Evolutionary conservation across 2,329 filamentous ascomycete species (phyloP).

Genomic region (Bipolaris bicolor): DNA sequence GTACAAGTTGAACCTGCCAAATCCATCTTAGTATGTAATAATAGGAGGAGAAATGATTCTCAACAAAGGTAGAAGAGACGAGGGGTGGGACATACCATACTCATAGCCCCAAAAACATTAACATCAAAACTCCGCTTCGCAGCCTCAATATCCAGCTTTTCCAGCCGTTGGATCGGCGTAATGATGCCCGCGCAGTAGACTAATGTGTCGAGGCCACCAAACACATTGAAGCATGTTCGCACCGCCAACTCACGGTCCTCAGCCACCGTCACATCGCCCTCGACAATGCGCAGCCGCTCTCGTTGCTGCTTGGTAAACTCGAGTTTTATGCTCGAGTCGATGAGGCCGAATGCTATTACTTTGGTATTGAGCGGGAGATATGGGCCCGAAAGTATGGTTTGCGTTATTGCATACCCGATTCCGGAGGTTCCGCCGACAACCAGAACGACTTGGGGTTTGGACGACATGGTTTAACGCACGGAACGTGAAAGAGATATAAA

Average conservation of each 20-base stretch:
- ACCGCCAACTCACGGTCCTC: constrained; percentile 19
- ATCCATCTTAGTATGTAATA: no score
- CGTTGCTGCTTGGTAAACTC: constrained; percentile 15
- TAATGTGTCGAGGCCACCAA: constrained; percentile 31
- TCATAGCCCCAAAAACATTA: constrained; percentile 36
- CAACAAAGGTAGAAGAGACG: no score
- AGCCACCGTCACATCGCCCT: constrained; percentile 16
- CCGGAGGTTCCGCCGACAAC: constrained; percentile 34
- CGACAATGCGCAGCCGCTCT: constrained; percentile 13
- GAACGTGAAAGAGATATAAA: not conserved
- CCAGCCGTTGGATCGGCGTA: constrained; percentile 29
- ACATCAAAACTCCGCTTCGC: constrained; percentile 29
- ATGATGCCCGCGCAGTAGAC: constrained; percentile 34
- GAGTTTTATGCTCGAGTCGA: constrained; percentile 14
- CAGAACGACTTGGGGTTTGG: constrained; percentile 27
- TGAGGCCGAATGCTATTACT: constrained; percentile 17
- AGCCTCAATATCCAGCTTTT: constrained; percentile 25
- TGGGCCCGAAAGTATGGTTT: constrained; percentile 17
- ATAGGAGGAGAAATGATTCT: no score
- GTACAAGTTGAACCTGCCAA: constrained; percentile 26
- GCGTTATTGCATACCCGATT: constrained; percentile 29
- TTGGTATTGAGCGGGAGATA: constrained; percentile 13
- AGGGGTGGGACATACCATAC: constrained; percentile 27
- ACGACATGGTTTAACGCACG: not conserved
- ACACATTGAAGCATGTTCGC: constrained; percentile 18